Base-by-base conservation (phyloP, 768 basidiomycete genomes). In the Tulasnella sp. region DNA sequence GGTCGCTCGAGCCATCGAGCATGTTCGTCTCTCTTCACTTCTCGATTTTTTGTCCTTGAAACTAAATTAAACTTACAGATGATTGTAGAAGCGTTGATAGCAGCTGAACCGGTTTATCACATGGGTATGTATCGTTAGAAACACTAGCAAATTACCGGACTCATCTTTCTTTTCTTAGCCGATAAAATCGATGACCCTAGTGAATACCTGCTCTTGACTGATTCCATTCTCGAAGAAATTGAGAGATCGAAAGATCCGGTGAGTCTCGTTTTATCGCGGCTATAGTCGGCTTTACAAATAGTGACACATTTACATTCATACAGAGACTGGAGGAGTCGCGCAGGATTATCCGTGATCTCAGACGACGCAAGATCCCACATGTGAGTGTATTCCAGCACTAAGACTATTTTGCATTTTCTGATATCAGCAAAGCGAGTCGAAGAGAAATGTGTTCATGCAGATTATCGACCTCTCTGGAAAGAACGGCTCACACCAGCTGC, bases 1-100 rank as follows among this genome's bases (percentile, higher is more conserved):
- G 61, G 76, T 82, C 1, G 84, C 83, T 3, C 81, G 74, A 57
- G 77, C 83, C 0, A 80, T 88, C 45, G 87, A 87, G 62, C 29
- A 51, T 32, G 49, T 51, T 5, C 3, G 49, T 10, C 7, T 6
- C 24, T 16, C 16, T 15, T 29, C 29, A 12, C 5, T 33, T 16
- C 1, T 15, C 5, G 28, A n/a, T n/a, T 32, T 2, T 10, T 16
- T 31, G 12, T 13, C 20, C 15, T 42, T 27, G 20, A 24, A 34
- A 22, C 45, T 16, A 15, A 25, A 25, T 40, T 16, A 40, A 10
- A 5, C 19, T 9, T 19, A n/a, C 75, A 80, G 59, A 89, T 89
- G 87, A 68, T 89, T n/a, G 70, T 85, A 12, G 86, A 89, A 57
- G 83, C 73, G 0, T 70, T 90, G n/a, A 64, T 79, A 0, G 65